These are phyloP conservation scores for Suhomyces xylopsoci DNA, from an alignment of 805 yeast genomes.

Conservation along the genomic window DNA sequence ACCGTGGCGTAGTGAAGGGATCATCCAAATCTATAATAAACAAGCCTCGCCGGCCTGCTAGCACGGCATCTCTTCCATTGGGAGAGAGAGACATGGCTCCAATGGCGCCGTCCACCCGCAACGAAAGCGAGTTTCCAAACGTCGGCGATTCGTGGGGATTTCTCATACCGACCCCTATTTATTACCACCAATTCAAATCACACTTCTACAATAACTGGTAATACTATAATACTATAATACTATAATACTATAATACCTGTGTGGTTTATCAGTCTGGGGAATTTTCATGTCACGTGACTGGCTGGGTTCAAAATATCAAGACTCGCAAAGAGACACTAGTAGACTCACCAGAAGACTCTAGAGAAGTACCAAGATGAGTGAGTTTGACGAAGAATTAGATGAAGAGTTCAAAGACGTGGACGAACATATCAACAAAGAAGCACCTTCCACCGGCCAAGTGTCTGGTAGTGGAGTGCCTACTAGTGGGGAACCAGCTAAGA, in stretches of 20 bases:
- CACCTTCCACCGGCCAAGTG: too few relatives aligned
- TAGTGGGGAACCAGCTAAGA: not conserved
- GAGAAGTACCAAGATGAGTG: too few relatives aligned
- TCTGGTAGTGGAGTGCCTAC: not conserved
- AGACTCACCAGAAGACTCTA: too few relatives aligned
- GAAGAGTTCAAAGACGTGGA: constrained; percentile 23
- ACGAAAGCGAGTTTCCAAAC: constrained; percentile 76
- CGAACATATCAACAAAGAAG: constrained; percentile 3
- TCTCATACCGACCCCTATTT: too few relatives aligned
- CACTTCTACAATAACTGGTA: too few relatives aligned
- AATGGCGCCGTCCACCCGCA: constrained; percentile 87
- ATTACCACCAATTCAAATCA: too few relatives aligned
- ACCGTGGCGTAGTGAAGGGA: constrained; percentile 91
- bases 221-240: too few relatives aligned
- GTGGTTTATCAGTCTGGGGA: not conserved
- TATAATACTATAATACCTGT: too few relatives aligned
- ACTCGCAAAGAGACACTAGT: too few relatives aligned
- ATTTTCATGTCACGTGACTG: not conserved
- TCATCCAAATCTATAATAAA: constrained; percentile 91
- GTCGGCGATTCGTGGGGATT: constrained; percentile 48
- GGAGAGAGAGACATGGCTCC: constrained; percentile 90
- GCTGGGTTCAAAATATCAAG: not conserved
- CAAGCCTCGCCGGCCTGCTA: constrained; percentile 81
- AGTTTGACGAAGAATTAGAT: constrained; percentile 17
- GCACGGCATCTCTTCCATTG: constrained; percentile 86